Evolutionary conservation across 2,329 filamentous ascomycete genomes (phyloP), one percentile per base, ranked within the genome.

Genomic region (Acrocalymma vagum): DNA sequence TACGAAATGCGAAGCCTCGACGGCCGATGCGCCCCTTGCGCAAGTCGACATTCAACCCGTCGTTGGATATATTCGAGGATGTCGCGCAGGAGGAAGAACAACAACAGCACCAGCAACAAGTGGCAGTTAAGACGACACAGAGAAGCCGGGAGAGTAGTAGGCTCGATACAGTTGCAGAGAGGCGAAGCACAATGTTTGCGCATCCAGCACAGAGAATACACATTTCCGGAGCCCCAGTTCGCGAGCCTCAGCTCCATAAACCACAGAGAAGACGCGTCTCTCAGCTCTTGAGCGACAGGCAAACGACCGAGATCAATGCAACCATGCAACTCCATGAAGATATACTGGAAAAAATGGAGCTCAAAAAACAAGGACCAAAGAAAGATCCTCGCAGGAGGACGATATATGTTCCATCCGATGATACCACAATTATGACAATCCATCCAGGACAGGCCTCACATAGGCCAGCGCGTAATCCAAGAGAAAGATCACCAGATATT

Each of bases 371-470:
- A 13, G 58, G 45, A 3, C 54, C 58, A 6, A 62, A 53, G 44
- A 76, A 75, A 52, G 70, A 75, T 13, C 65, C 69, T 4, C 66
- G 76, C 37, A 64, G 76, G 42, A 65, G 73, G 42, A 79, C 76
- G 3, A 79, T 79, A 29, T 79, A 77, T 52, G 69, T 78, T 9
- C 77, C 77, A 9, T 70, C 71, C 2, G 76, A 79, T 20, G 75
- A 79, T 41, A 80, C 77, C 5, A 77, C 75, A 1, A 63, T 79
- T 17, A 61, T 78, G 49, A 79, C 76, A 1, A 78, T 79, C 29
- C 77, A 78, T 52, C 77, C 77, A 4, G 76, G 76, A 26, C 70
- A 72, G 22, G 48, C 62, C 2, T 58, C 58, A 21, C 45, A 58
- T n/a, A 49, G 49, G 23, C 50, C 51, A 26, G 20, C 57, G 15